Percentiles rank a stretch among this genome's conserved stretches.
Evolutionary conservation across 1,139 yeast genomes (phyloP).

Genomic region (Petasospora fabianii): DNA sequence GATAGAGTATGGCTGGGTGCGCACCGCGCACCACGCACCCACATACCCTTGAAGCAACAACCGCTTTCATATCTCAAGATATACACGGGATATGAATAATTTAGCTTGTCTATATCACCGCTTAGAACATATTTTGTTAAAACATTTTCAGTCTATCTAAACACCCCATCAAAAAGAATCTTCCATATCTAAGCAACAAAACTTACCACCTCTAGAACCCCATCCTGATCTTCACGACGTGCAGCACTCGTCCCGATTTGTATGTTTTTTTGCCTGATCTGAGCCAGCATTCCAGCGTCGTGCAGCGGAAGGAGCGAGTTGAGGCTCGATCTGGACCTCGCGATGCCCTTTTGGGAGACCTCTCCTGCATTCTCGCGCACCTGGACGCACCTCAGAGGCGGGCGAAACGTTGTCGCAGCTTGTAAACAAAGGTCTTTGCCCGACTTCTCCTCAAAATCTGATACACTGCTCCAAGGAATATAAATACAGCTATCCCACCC

Average conservation of each 20-base stretch:
- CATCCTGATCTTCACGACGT: no score
- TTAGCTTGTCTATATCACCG: no score
- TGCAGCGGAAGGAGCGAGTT: not conserved
- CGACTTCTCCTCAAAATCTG: not conserved
- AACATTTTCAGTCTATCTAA: no score
- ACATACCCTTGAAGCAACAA: no score
- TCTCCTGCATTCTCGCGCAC: not conserved
- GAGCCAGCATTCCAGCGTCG: not conserved
- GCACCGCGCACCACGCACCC: no score
- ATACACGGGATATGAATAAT: no score
- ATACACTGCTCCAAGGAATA: not conserved
- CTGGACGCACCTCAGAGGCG: not conserved
- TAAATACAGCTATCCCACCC: conserved; percentile 1
- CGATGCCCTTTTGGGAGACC: not conserved
- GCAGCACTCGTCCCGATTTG: not conserved
- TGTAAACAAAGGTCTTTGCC: not conserved
- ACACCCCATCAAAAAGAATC: no score
- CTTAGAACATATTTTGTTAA: no score
- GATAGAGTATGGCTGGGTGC: no score
- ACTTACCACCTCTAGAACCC: no score
- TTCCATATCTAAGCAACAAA: no score
- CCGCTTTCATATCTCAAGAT: no score
- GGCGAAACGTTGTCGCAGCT: not conserved
- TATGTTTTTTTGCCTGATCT: not conserved
- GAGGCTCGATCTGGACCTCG: not conserved